Evolutionary conservation across 2,329 filamentous ascomycete species (phyloP), one percentile per base, ranked within the genome.

Genomic region (Zymoseptoria crescenta): DNA sequence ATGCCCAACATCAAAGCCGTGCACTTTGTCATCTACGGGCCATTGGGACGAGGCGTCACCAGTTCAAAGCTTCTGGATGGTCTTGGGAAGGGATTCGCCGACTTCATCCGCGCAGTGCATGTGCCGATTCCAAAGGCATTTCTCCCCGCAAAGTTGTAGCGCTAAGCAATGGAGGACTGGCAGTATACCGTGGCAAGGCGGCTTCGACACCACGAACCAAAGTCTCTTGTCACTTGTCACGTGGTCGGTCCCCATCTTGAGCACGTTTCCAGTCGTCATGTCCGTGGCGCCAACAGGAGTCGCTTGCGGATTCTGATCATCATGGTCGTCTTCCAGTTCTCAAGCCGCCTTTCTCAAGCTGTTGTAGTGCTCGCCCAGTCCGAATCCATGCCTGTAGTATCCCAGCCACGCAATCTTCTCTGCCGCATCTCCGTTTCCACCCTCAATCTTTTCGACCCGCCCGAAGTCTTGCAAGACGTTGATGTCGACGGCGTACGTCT

Each of bases 331-430:
- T 24, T 24, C 24, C 3, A 16, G 16, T 4, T 16, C 48, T 58
- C 59, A 58, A 54, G 57, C 27, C 49, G 56, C 59, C 57, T 67
- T 78, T 50, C 77, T 70, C 72, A 99, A 75, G 56, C 92, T 96
- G 73, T 99, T 99, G 76, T 99, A 99, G 76, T 99, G 94, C 77
- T 97, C 94, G 10, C 94, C 94, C 54, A 99, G 78, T 1, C 93
- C 93, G 74, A 95, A 97, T 54, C 89, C 90, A 77, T 96, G 91
- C 68, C 89, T 83, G 75, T 97, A 97, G 74, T 97, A 99, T 41
- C 91, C 93, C 74, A 99, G 74, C 93, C 94, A 97, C 55, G 96
- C 81, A 65, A 83, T 83, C 67, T 82, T 82, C 16, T 66, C 73
- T 16, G 35, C 35, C 35, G 35, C 13, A 6, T 68, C 70, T 24